Evolutionary conservation across 1,284 basidiomycete species (phyloP), one percentile per base, ranked within the genome.

Genomic region (Ceratobasidium theobromae): DNA sequence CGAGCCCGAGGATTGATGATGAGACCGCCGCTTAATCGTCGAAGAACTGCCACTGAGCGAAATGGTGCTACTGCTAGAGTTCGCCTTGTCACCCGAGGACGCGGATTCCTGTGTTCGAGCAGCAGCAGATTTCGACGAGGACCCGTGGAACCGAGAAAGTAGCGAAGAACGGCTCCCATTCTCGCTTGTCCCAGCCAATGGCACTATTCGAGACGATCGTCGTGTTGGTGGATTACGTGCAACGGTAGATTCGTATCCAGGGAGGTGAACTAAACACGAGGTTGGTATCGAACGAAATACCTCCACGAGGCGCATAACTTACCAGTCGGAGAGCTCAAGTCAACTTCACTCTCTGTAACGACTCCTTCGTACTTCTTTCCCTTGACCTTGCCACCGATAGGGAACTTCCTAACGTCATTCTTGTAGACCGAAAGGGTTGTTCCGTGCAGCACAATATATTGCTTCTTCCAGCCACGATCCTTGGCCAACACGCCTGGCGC

Each of bases 381-480:
- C 25, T 55, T 68, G 25, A 73, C 28, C 43, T 58, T 58, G 4
- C 65, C 53, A 60, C 73, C 74, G 53, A 80, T 72, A 2, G 77
- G 77, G 69, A 77, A 75, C 62, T 75, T 77, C 65, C 76, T 74
- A 4, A 79, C 76, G 69, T 82, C 80, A 67, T 85, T 86, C 72
- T 86, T 86, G 81, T 95, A 99, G 65, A 98, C 82, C 68, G 85
- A 84, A 73, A 99, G 86, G 70, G 83, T 82, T 4, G 96, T 99
- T 41, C 96, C 97, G 74, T 98, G 93, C 43, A 99, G 78, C 70
- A 97, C 92, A 75, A 94, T 92, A 73, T 96, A 84, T 68, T 89
- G 85, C 57, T 91, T 82, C 70, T 89, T 86, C 96, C 96, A 99
- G 73, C 92, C 92, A 38, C 97, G 82, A 74, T 98, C 94, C 73